Evolutionary conservation across 345 rosid genomes (phyloP), one percentile per base, ranked within the genome.

Genomic region (Gossypium mustelinum): DNA sequence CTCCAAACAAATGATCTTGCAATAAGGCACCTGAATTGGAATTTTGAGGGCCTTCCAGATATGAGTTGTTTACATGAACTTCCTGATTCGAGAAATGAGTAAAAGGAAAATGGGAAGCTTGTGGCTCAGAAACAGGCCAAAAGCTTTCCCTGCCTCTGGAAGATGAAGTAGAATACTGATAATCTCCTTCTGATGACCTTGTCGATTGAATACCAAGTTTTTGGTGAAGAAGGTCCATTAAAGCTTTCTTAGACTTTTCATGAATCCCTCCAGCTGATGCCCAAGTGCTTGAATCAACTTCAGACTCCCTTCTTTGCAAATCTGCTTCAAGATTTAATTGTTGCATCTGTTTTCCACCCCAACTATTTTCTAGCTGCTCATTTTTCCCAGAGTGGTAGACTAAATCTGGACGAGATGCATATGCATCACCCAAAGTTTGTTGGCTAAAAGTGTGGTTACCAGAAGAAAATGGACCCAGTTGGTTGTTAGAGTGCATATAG

Each of bases 311-410:
- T 55, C 66, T 77, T 47, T 70, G 79, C 57, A 16, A 60, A 64
- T 77, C 77, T 41, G 77, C 79, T 70, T 75, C 74, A 68, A 56
- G 67, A 68, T 73, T 75, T 74, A 76, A 22, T 20, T 77, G 72
- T 55, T 78, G 86, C 54, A 80, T 75, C 14, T 79, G 78, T 25
- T 59, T 76, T 62, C 77, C 82, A 72, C 75, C 79, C 81, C 84
- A 73, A 62, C 75, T 68, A 70, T 79, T 81, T 79, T 70, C 85
- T 54, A 41, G 50, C 48, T 58, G 78, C 47, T 54, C 79, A 64
- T 79, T 56, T 70, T 56, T 73, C 41, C 61, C 59, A 68, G 79
- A 39, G 24, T 48, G 39, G 47, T 57, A 63, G 16, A 24, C 58
- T 57, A 54, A 60, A 67, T 76, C 85, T 43, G 65, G 67, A 16